phyloP scores from a whole-genome alignment of 495 filamentous ascomycete species.

The Patellaria atrata region DNA sequence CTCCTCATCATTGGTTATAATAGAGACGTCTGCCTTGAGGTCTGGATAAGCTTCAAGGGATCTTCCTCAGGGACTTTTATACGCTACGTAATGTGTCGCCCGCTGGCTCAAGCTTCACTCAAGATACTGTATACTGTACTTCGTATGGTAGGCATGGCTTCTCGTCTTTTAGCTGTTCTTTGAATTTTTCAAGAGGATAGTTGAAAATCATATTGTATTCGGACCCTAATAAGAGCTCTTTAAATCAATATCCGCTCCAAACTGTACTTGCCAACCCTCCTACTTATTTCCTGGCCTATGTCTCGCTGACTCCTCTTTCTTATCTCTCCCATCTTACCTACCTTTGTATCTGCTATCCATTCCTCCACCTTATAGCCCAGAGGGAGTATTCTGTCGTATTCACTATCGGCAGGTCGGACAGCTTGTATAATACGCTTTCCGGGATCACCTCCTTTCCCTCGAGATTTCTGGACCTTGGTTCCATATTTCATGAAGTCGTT shows the following conservation, averaged over 20 bases:
- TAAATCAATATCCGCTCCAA: conserved; percentile 56
- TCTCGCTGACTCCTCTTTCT: conserved; percentile 49
- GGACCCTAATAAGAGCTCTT: conserved; percentile 1
- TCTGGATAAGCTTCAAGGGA: too few species aligned
- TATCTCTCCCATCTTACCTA: conserved; percentile 48
- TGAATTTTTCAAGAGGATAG: too few species aligned
- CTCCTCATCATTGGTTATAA: too few species aligned
- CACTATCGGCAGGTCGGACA: conserved; percentile 9
- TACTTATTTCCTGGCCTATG: conserved; percentile 55
- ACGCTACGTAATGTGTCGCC: too few species aligned
- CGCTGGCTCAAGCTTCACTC: too few species aligned
- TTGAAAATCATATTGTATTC: too few species aligned
- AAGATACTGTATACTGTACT: too few species aligned
- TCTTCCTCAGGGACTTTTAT: too few species aligned
- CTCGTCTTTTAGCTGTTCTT: too few species aligned
- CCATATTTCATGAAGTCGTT: conserved; percentile 53
- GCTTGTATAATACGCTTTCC: conserved; percentile 4
- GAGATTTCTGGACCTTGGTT: conserved; percentile 1
- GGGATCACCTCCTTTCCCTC: conserved; percentile 11
- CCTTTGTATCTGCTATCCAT: conserved; percentile 37
- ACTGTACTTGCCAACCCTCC: conserved; percentile 61
- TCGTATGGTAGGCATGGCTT: too few species aligned
- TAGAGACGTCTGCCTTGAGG: too few species aligned
- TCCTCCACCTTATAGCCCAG: conserved; percentile 56
- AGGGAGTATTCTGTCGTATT: conserved; percentile 37